Conservation (phyloP, 2,329 filamentous ascomycete genomes). For the Furcasterigmium furcatum region DNA sequence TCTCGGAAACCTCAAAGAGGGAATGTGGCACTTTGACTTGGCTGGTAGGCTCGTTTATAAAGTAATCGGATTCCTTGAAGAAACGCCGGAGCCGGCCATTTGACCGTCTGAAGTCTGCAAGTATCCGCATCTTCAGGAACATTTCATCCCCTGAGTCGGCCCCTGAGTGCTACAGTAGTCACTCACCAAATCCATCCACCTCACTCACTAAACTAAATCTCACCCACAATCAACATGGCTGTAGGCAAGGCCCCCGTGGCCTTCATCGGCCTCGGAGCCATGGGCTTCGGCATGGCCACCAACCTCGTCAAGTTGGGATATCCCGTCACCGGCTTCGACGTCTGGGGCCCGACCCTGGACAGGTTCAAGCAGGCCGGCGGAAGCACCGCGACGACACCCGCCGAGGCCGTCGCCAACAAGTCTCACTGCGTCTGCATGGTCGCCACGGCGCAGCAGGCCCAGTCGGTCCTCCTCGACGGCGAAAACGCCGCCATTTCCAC, state of each 20-base stretch:
- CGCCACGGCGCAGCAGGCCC: slow-evolving; percentile 66
- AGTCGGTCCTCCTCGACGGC: slow-evolving; percentile 60
- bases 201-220: too few relatives aligned
- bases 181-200: too few relatives aligned
- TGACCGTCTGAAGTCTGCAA: too few relatives aligned
- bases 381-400: slow-evolving; percentile 18
- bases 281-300: slow-evolving; percentile 80
- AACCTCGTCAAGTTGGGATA: slow-evolving; percentile 67
- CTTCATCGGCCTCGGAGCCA: slow-evolving; percentile 75
- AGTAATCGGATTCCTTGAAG: too few relatives aligned
- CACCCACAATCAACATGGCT: neutral
- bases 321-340: slow-evolving; percentile 31
- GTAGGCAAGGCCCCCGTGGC: slow-evolving; percentile 12
- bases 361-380: slow-evolving; percentile 21
- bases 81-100: too few relatives aligned
- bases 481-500: slow-evolving; percentile 41
- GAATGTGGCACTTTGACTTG: too few relatives aligned
- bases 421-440: slow-evolving; percentile 72
- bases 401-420: slow-evolving; percentile 42
- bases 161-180: too few relatives aligned
- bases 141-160: too few relatives aligned
- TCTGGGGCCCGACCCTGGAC: slow-evolving; percentile 22
- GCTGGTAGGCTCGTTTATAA: too few relatives aligned
- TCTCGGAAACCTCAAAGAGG: too few relatives aligned
- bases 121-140: too few relatives aligned